phyloP scores from a whole-genome alignment of 1,139 yeast genomes.

The Candida sojae region DNA sequence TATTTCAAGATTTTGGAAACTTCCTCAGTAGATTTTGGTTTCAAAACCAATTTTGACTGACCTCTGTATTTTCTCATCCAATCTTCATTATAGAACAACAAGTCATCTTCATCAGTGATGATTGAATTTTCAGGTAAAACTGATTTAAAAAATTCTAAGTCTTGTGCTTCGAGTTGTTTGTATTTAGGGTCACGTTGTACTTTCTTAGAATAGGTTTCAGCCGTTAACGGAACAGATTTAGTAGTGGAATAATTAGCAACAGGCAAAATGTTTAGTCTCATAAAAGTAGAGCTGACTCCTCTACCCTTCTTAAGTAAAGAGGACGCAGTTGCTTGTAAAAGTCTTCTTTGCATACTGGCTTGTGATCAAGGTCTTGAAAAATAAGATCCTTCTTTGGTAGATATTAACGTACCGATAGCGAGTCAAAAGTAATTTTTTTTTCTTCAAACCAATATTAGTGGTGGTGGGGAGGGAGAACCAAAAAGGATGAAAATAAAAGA shows the following conservation, averaged over 20 bases:
- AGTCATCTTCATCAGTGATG: slow-evolving; percentile 59
- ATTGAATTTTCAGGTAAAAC: slow-evolving; percentile 53
- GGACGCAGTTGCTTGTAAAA: slow-evolving; percentile 2
- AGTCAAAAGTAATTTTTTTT: slow-evolving; percentile 1
- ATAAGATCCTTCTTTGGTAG: not conserved
- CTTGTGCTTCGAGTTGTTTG: slow-evolving; percentile 52
- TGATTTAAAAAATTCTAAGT: slow-evolving; percentile 61
- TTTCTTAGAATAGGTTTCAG: slow-evolving; percentile 60
- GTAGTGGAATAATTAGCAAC: slow-evolving; percentile 20
- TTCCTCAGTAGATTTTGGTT: slow-evolving; percentile 83
- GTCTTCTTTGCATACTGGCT: slow-evolving; percentile 6
- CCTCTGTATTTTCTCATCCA: slow-evolving; percentile 97
- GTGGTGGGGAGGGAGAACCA: not conserved
- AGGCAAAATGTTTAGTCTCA: not conserved
- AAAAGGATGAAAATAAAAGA: not conserved
- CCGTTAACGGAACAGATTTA: slow-evolving; percentile 56
- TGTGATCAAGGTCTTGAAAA: no score
- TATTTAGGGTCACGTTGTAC: slow-evolving; percentile 48
- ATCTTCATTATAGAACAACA: slow-evolving; percentile 80
- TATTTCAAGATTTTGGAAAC: slow-evolving; percentile 75
- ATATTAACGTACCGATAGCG: not conserved
- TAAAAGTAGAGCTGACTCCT: not conserved
- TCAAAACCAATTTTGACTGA: slow-evolving; percentile 76
- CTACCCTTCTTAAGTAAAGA: slow-evolving; percentile 4
- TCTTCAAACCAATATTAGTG: not conserved